Base-by-base conservation (phyloP, 257 asterid genomes). In the Primulina tabacum region DNA sequence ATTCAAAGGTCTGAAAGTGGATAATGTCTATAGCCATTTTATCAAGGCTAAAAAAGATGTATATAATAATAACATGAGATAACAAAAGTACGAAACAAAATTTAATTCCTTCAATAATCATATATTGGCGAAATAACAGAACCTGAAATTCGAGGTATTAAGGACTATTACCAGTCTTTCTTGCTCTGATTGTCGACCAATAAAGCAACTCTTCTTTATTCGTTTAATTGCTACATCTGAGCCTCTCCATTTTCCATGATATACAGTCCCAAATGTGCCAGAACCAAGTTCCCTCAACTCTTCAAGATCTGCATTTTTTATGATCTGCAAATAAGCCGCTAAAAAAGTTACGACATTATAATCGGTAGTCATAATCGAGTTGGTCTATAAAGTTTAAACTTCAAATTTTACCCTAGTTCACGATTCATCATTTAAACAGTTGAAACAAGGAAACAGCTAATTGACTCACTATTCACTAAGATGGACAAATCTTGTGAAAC, bases 191-290 rank as follows among this genome's bases (percentile, higher is more conserved):
- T 83, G 88, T 67, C 90, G 86, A 53, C 94, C 95, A 52, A 86
- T 81, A 76, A 91, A 89, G 80, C 97, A 91, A 77, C 86, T 84
- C 70, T 87, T 85, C 75, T 89, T 91, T 71, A 91, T 91, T 58
- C 97, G 85, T 78, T 91, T 91, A 69, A 91, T 91, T 59, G 96
- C 97, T 24, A 90, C 97, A 82, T 90, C 97, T 0, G 96, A 84
- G 79, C 90, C 90, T 63, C 90, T 77, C 90, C 90, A 85, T 74
- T 85, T 85, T 60, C 90, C 90, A 70, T 85, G 90, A 72, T 80
- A 85, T 40, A 85, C 88, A 7, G 88, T 85, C 71, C 90, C 90
- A 73, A 85, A 85, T 76, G 90, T 76, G 64, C 90, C 90, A 71
- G 90, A 73, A 70, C 90, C 90, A 28, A 85, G 88, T 68, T 85